Base-by-base conservation (phyloP, 176 grass and related monocot species). In the Stipa capillata region DNA sequence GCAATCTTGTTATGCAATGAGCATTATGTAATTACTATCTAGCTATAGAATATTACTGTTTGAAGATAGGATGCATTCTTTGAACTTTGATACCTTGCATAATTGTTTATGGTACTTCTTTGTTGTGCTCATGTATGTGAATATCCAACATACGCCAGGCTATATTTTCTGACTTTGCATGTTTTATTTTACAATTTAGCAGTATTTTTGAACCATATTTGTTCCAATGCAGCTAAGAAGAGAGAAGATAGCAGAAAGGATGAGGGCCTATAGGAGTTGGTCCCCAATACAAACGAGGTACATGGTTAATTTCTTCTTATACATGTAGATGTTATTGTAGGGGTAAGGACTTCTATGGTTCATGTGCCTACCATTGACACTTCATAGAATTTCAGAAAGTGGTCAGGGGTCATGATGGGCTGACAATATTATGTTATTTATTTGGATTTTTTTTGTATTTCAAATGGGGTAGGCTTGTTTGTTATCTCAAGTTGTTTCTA, bases 191-290 rank as follows among this genome's bases (percentile, higher is more conserved):
- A 64, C 66, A 27, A 65, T 83, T 82, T n/a, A 74, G 8, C 57
- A 70, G 6, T 32, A 50, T 45, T 75, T 81, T 64, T 77, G 58
- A 76, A 64, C 31, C 48, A 58, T 67, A 17, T 77, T 55, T 72
- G 69, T 69, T 80, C 43, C 41, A 35, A 25, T 83, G 66, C 85
- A 96, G 93, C 74, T 97, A 74, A 90, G 95, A 77, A 92, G 93
- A 90, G 93, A 97, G 79, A 97, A 76, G n/a, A n/a, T n/a, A n/a
- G n/a, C n/a, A n/a, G n/a, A n/a, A n/a, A n/a, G n/a, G n/a, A n/a
- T n/a, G n/a, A n/a, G n/a, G n/a, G n/a, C n/a, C n/a, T n/a, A n/a
- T n/a, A n/a, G n/a, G n/a, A n/a, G n/a, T n/a, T n/a, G n/a, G n/a
- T n/a, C n/a, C n/a, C n/a, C n/a, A n/a, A n/a, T n/a, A n/a, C n/a